A percentile compares a stretch with the other conserved stretches of the same genome.
Conservation (phyloP, 208 protist species). For the Wallacemonas sp. region DNA sequence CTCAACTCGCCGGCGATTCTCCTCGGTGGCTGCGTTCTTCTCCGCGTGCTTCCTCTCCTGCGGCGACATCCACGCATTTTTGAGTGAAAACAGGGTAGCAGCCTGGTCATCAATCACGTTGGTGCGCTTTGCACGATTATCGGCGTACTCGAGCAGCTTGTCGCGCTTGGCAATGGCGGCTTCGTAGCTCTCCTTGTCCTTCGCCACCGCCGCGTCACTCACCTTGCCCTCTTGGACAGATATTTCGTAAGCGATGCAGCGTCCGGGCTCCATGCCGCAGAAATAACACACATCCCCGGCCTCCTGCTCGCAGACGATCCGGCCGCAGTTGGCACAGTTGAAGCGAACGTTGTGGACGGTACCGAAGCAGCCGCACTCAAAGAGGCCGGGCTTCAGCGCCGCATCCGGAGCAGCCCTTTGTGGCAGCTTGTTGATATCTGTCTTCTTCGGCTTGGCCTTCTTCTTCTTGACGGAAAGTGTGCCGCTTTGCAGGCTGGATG, state of each 20-base stretch:
- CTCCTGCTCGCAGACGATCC: constrained; percentile 92
- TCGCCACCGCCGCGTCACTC: constrained; percentile 61
- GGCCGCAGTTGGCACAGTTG: constrained; percentile 90
- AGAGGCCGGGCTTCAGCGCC: constrained; percentile 62
- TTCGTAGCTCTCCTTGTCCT: constrained; percentile 68
- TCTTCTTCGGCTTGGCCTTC: constrained; percentile 22
- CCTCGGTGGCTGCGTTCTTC: constrained; percentile 49
- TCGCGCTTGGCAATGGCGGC: constrained; percentile 70
- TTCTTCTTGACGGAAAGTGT: constrained; percentile 22
- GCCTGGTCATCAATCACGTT: constrained; percentile 89
- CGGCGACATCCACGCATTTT: constrained; percentile 79
- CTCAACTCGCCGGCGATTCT: constrained; percentile 55
- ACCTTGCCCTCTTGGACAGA: constrained; percentile 77
- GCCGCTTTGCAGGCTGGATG: neutral
- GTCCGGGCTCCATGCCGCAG: constrained; percentile 71
- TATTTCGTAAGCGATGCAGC: constrained; percentile 82
- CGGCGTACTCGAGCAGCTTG: constrained; percentile 74
- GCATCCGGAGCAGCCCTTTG: constrained; percentile 23
- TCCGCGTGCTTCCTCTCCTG: constrained; percentile 55
- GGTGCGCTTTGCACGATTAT: constrained; percentile 72
- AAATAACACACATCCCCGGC: constrained; percentile 77
- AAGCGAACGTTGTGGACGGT: constrained; percentile 71
- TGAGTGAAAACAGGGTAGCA: constrained; percentile 63
- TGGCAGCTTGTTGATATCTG: constrained; percentile 32
- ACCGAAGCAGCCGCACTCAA: constrained; percentile 90